phyloP scores from a whole-genome alignment of 2,329 filamentous ascomycete genomes.

The Ophiostoma sp. region DNA sequence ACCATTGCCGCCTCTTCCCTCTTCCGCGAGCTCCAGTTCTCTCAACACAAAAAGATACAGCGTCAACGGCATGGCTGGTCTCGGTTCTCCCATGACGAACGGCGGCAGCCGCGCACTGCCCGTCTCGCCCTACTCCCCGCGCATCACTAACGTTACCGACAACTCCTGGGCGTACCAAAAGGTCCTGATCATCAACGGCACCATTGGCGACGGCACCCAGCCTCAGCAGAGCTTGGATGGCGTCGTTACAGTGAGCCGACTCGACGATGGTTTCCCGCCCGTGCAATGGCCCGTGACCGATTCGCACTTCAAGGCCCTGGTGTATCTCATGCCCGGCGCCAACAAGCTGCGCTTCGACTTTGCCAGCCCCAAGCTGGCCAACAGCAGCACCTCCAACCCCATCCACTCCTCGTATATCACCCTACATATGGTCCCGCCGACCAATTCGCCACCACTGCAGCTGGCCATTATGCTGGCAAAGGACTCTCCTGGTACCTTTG shows the following conservation, averaged over 20 bases:
- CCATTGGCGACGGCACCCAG: constrained; percentile 70
- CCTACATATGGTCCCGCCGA: constrained; percentile 82
- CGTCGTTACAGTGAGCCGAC: constrained; percentile 72
- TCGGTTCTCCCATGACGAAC: constrained; percentile 56
- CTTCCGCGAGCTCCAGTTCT: constrained; percentile 18
- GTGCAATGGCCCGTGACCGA: constrained; percentile 84
- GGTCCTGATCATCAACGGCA: constrained; percentile 76
- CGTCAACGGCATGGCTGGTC: constrained; percentile 62
- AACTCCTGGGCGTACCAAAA: constrained; percentile 93
- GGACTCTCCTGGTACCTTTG: constrained; percentile 83
- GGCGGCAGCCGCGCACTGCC: constrained; percentile 58
- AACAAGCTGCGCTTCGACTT: constrained; percentile 91
- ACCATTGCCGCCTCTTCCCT: constrained; percentile 39
- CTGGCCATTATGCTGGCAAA: constrained; percentile 84
- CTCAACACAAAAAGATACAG: constrained; percentile 57
- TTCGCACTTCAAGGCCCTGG: constrained; percentile 86
- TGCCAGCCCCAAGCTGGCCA: constrained; percentile 74
- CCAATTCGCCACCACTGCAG: constrained; percentile 78
- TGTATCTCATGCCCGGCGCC: constrained; percentile 87
- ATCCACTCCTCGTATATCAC: constrained; percentile 78
- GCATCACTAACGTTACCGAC: constrained; percentile 75
- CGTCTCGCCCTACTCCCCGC: constrained; percentile 77
- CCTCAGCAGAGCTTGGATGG: constrained; percentile 72
- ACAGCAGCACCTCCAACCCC: constrained; percentile 64
- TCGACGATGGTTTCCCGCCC: constrained; percentile 82